phyloP scores from a whole-genome alignment of 2,329 filamentous ascomycete genomes.

The Xylariaceae sp. region DNA sequence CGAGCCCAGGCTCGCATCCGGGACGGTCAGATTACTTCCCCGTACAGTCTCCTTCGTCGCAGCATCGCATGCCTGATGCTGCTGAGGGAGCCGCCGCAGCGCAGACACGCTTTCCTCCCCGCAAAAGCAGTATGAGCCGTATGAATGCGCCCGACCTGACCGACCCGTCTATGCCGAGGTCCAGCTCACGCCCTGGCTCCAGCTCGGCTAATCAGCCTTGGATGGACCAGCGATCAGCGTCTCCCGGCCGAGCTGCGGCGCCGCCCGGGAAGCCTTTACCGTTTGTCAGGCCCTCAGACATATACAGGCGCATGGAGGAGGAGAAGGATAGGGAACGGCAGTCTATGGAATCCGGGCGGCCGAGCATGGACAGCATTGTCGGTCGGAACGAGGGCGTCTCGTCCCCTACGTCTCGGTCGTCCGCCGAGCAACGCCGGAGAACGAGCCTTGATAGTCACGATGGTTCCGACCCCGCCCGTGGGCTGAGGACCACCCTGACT shows the following conservation, averaged over 20 bases:
- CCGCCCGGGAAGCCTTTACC: slow-evolving; percentile 41
- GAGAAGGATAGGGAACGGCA: slow-evolving; percentile 50
- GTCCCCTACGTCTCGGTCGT: slow-evolving; percentile 12
- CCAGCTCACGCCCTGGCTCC: slow-evolving; percentile 23
- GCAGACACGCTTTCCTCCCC: slow-evolving; percentile 43
- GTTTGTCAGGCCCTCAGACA: slow-evolving; percentile 67
- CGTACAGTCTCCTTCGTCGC: slow-evolving; percentile 8
- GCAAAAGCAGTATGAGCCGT: slow-evolving; percentile 55
- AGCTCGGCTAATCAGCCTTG: slow-evolving; percentile 22
- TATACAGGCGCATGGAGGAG: slow-evolving; percentile 65
- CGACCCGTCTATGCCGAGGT: slow-evolving; percentile 8
- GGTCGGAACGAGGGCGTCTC: slow-evolving; percentile 19
- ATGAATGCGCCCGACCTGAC: slow-evolving; percentile 25
- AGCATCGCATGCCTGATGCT: slow-evolving; percentile 15
- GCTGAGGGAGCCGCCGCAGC: slow-evolving; percentile 21
- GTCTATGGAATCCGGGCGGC: slow-evolving; percentile 49
- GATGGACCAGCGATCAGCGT: slow-evolving; percentile 30
- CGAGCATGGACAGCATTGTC: slow-evolving; percentile 46
- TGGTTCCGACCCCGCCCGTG: slow-evolving; percentile 27
- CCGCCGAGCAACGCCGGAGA: slow-evolving; percentile 18
- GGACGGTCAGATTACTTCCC: slow-evolving; percentile 5
- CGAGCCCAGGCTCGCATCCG: slow-evolving; percentile 1
- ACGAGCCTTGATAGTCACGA: slow-evolving; percentile 26
- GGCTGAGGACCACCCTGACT: slow-evolving; percentile 36
- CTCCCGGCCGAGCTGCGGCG: slow-evolving; percentile 30